phyloP scores from a whole-genome alignment of 331 rosid species.

The Spiraea crenata region DNA sequence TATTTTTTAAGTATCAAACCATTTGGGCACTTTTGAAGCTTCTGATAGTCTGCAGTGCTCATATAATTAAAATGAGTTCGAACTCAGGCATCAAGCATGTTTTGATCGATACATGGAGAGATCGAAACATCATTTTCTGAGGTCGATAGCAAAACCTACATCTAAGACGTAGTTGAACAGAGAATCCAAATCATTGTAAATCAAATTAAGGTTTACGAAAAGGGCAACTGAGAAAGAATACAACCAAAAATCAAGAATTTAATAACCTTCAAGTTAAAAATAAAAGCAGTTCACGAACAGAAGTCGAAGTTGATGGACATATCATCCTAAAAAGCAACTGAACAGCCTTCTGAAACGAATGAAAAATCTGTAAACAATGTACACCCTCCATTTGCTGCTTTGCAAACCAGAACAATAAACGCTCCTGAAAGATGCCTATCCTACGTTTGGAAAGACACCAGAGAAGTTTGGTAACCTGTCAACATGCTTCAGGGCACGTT shows the following conservation, averaged over 20 bases:
- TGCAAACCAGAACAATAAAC: conserved; percentile 33
- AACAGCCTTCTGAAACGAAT: conserved; percentile 35
- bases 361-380: conserved; percentile 40
- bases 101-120: neutral
- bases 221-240: neutral
- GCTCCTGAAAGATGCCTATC: conserved; percentile 28
- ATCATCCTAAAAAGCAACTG: conserved; percentile 35
- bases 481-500: conserved; percentile 89
- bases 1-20: neutral
- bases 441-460: conserved; percentile 72
- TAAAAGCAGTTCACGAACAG: conserved; percentile 5
- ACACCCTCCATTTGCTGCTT: conserved; percentile 42
- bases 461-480: conserved; percentile 98
- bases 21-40: neutral
- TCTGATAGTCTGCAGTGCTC: neutral
- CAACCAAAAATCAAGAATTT: neutral
- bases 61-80: neutral
- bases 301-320: conserved; percentile 10
- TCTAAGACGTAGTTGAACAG: neutral
- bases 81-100: neutral
- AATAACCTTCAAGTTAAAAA: neutral
- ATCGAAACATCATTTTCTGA: neutral
- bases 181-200: neutral
- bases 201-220: neutral
- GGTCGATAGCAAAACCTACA: neutral